Percentiles rank a stretch among this genome's conserved stretches.
Conservation (phyloP, 2,329 filamentous ascomycete species). For the Neonectria faginata region DNA sequence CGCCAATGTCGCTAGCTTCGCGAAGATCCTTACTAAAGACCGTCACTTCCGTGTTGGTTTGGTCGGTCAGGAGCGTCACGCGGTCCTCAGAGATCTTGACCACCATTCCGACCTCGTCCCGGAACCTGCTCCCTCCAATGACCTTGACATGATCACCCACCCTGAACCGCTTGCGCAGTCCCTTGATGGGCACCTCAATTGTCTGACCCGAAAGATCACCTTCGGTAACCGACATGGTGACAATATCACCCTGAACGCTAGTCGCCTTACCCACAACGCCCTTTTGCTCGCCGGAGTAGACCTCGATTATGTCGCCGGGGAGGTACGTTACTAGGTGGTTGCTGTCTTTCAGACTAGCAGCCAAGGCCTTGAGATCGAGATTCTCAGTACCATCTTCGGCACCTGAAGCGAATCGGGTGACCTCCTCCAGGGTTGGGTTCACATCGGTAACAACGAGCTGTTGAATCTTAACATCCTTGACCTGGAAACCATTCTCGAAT, state of each 20-base stretch:
- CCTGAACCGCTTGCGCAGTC: slow-evolving; percentile 90
- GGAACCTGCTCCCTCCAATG: slow-evolving; percentile 92
- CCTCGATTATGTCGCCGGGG: slow-evolving; percentile 94
- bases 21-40: slow-evolving; percentile 98
- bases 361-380: slow-evolving; percentile 89
- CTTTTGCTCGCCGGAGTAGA: slow-evolving; percentile 94
- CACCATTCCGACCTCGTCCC: slow-evolving; percentile 96
- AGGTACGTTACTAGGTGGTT: slow-evolving; percentile 86
- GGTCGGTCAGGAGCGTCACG: slow-evolving; percentile 92
- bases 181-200: slow-evolving; percentile 93
- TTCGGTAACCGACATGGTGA: slow-evolving; percentile 86
- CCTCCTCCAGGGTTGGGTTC: slow-evolving; percentile 92
- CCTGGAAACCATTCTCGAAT: slow-evolving; percentile 91
- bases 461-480: slow-evolving; percentile 94
- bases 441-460: slow-evolving; percentile 88
- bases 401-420: slow-evolving; percentile 91
- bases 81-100: slow-evolving; percentile 93
- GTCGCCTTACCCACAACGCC: slow-evolving; percentile 88
- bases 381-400: slow-evolving; percentile 94
- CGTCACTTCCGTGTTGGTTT: slow-evolving; percentile 91
- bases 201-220: slow-evolving; percentile 84
- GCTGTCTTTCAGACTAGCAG: slow-evolving; percentile 87
- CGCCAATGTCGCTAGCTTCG: slow-evolving; percentile 91
- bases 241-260: slow-evolving; percentile 90
- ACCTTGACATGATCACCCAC: slow-evolving; percentile 99